Conservation (phyloP, 2,329 filamentous ascomycete genomes). For the Beauveria australis region DNA sequence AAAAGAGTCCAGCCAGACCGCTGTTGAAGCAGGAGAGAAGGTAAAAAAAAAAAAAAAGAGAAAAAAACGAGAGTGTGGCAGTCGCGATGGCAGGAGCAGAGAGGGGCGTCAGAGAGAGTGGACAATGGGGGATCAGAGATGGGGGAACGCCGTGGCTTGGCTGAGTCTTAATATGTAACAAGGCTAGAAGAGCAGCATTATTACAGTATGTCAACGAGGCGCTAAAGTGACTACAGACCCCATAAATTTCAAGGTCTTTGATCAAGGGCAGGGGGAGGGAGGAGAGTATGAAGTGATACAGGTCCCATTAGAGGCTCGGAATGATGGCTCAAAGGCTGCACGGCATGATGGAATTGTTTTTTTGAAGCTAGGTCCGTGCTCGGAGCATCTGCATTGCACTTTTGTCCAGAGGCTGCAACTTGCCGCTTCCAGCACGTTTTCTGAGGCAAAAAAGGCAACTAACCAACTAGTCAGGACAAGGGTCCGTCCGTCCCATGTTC, state of each 20-base stretch:
- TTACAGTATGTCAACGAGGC: not conserved
- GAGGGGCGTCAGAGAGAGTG: not conserved
- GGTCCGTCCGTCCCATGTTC: not conserved
- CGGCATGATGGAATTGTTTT: too few relatives aligned
- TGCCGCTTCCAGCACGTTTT: too few relatives aligned
- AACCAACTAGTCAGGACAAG: not conserved
- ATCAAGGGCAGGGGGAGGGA: not conserved
- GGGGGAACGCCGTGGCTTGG: not conserved
- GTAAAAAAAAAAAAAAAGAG: not conserved
- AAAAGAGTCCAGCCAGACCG: not conserved
- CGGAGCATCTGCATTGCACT: too few relatives aligned
- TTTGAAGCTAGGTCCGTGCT: too few relatives aligned
- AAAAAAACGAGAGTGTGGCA: not conserved
- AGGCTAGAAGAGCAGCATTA: not conserved
- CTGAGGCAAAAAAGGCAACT: too few relatives aligned
- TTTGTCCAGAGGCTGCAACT: too few relatives aligned
- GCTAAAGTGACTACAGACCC: not conserved
- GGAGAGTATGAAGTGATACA: not conserved
- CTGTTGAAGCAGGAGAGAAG: not conserved
- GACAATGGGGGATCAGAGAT: not conserved
- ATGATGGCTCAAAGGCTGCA: too few relatives aligned
- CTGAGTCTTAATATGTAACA: not conserved
- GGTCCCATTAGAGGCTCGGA: not conserved
- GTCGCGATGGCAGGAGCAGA: not conserved
- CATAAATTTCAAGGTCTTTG: not conserved